These are phyloP conservation scores for Penicillium fuscoglaucum DNA, from an alignment of 2,329 filamentous ascomycete genomes.

Conservation along the genomic window DNA sequence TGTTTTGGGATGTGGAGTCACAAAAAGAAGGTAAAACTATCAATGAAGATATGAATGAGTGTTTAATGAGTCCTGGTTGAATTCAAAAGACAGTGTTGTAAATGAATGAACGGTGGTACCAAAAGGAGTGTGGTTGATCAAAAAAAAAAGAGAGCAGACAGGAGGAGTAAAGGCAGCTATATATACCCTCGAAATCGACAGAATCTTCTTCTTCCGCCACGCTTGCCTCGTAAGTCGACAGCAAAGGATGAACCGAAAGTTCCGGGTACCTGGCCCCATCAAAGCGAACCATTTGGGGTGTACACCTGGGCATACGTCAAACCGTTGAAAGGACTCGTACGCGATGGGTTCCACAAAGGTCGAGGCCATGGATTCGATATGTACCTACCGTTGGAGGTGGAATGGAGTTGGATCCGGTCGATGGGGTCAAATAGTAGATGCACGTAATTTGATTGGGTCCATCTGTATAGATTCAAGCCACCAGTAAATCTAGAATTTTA, in stretches of 20 bases:
- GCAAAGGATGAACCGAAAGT: constrained; percentile 1
- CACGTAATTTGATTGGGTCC: constrained; percentile 3
- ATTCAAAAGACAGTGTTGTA: constrained; percentile 3
- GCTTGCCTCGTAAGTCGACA: constrained; percentile 4
- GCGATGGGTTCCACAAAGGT: neutral
- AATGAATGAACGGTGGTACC: constrained; percentile 7
- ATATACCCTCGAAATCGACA: constrained; percentile 4
- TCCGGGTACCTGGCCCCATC: constrained; percentile 7
- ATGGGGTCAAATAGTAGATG: neutral
- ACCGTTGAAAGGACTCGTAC: neutral
- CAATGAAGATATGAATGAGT: constrained; percentile 3
- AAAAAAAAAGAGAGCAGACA: neutral
- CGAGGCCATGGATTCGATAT: constrained; percentile 4
- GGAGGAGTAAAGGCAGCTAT: neutral
- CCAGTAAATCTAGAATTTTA: neutral
- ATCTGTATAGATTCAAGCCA: neutral
- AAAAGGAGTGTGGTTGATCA: constrained; percentile 11
- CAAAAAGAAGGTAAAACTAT: constrained; percentile 3
- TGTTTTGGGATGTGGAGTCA: neutral
- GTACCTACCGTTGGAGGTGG: neutral
- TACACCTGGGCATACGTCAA: constrained; percentile 2
- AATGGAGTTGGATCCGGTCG: neutral
- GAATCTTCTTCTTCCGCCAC: constrained; percentile 9
- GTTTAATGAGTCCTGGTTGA: constrained; percentile 1
- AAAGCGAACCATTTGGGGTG: neutral